Evolutionary conservation across 805 yeast genomes (phyloP).

Genomic region (Hanseniaspora mollemarum): DNA sequence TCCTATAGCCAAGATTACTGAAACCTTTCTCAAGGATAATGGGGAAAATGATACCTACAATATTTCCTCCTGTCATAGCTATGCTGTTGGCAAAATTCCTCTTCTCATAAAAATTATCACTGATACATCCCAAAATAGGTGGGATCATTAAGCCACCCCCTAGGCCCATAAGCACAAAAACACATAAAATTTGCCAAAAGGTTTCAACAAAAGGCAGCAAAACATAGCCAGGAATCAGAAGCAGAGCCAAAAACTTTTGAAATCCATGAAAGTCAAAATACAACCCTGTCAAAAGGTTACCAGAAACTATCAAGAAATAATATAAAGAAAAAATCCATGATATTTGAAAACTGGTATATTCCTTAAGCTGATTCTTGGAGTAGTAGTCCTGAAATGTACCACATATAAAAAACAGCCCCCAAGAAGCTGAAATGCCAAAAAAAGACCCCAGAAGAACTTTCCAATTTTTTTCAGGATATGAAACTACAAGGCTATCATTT

Average conservation of each 20-base stretch:
- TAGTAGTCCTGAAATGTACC: conserved; percentile 62
- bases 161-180: conserved; percentile 43
- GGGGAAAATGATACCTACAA: conserved; percentile 57
- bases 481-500: not conserved
- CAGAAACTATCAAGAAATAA: conserved; percentile 24
- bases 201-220: conserved; percentile 43
- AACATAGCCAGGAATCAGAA: conserved; percentile 37
- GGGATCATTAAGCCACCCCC: conserved; percentile 43
- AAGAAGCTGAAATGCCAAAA: conserved; percentile 44
- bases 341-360: conserved; percentile 38
- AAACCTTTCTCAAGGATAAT: conserved; percentile 39
- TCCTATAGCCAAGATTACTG: conserved; percentile 41
- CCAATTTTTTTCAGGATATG: conserved; percentile 13
- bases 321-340: conserved; percentile 54
- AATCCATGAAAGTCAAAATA: conserved; percentile 53
- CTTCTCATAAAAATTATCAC: conserved; percentile 50
- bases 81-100: conserved; percentile 53
- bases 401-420: conserved; percentile 55
- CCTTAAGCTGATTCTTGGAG: conserved; percentile 39
- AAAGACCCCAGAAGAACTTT: conserved; percentile 24
- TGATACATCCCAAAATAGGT: conserved; percentile 44
- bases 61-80: conserved; percentile 54
- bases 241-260: conserved; percentile 35
- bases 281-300: conserved; percentile 35
- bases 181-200: conserved; percentile 46